Percentiles rank a stretch among this genome's conserved stretches.
Conservation (phyloP, 345 rosid species). For the Acer negundo region DNA sequence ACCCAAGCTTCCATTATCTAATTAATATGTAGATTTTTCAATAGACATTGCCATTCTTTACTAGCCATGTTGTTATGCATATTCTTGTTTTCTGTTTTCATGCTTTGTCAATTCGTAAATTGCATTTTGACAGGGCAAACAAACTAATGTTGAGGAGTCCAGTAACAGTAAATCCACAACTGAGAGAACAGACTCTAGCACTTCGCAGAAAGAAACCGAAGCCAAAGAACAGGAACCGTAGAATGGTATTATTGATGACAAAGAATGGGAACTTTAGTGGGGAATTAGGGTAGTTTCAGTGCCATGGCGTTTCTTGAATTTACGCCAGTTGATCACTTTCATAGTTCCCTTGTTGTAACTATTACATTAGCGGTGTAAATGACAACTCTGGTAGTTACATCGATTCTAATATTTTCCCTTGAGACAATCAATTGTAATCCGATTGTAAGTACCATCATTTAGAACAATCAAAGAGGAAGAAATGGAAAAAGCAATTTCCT, state of each 20-base stretch:
- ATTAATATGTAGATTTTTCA: not conserved
- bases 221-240: slow-evolving; percentile 6
- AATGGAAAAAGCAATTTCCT: not conserved
- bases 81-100: not conserved
- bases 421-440: slow-evolving; percentile 3
- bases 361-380: slow-evolving; percentile 14
- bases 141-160: slow-evolving; percentile 33
- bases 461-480: slow-evolving; percentile 5
- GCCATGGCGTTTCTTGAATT: not conserved
- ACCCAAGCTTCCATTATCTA: not conserved
- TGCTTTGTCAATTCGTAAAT: slow-evolving; percentile 5
- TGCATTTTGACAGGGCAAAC: slow-evolving; percentile 38
- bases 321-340: slow-evolving; percentile 5
- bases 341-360: slow-evolving; percentile 1
- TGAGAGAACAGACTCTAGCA: slow-evolving; percentile 28
- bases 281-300: not conserved
- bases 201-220: slow-evolving; percentile 21
- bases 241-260: slow-evolving; percentile 23
- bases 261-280: not conserved
- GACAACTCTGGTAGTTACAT: not conserved
- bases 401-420: not conserved
- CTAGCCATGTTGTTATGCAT: not conserved
- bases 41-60: not conserved
- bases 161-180: slow-evolving; percentile 23
- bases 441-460: not conserved